Evolutionary conservation across 495 filamentous ascomycete genomes (phyloP).

Genomic region (Aspergillus kassunensis): DNA sequence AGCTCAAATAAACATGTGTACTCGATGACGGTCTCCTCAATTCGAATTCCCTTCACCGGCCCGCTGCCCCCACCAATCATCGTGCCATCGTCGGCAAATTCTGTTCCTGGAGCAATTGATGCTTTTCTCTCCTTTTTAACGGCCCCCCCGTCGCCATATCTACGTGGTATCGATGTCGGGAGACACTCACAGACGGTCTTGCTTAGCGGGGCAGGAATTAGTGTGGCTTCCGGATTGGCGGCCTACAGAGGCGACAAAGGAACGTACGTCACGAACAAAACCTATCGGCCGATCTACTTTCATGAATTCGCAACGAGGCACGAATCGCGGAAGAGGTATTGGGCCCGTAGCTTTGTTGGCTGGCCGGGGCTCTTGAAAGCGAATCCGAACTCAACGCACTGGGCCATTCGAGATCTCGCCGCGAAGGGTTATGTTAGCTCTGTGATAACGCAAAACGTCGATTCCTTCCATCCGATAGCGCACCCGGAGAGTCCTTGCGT

Average conservation of each 20-base stretch:
- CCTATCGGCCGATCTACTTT: slow-evolving; percentile 88
- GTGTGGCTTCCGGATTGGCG: slow-evolving; percentile 85
- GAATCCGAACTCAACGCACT: slow-evolving; percentile 74
- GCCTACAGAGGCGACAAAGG: slow-evolving; percentile 90
- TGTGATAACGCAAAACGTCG: slow-evolving; percentile 94
- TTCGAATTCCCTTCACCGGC: slow-evolving; percentile 89
- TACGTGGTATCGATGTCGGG: slow-evolving; percentile 46
- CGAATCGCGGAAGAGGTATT: slow-evolving; percentile 89
- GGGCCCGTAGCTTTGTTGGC: slow-evolving; percentile 90
- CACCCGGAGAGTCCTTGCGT: slow-evolving; percentile 73
- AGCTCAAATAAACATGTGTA: slow-evolving; percentile 20
- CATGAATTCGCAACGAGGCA: slow-evolving; percentile 80
- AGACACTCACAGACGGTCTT: slow-evolving; percentile 60
- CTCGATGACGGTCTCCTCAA: slow-evolving; percentile 62
- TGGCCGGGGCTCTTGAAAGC: slow-evolving; percentile 79
- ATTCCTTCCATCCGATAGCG: slow-evolving; percentile 79
- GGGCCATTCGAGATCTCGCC: slow-evolving; percentile 67
- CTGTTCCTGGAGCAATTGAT: slow-evolving; percentile 67
- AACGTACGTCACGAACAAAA: slow-evolving; percentile 86
- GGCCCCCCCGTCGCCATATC: slow-evolving; percentile 45
- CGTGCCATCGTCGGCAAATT: slow-evolving; percentile 64
- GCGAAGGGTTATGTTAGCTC: slow-evolving; percentile 65
- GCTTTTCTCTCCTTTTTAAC: slow-evolving; percentile 73
- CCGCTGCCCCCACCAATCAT: slow-evolving; percentile 75
- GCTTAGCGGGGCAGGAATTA: slow-evolving; percentile 88